Percentiles rank a stretch among this genome's conserved stretches.
These are phyloP conservation scores for Pichia sp. DNA, from an alignment of 1,139 yeast species.

Conservation along the genomic window DNA sequence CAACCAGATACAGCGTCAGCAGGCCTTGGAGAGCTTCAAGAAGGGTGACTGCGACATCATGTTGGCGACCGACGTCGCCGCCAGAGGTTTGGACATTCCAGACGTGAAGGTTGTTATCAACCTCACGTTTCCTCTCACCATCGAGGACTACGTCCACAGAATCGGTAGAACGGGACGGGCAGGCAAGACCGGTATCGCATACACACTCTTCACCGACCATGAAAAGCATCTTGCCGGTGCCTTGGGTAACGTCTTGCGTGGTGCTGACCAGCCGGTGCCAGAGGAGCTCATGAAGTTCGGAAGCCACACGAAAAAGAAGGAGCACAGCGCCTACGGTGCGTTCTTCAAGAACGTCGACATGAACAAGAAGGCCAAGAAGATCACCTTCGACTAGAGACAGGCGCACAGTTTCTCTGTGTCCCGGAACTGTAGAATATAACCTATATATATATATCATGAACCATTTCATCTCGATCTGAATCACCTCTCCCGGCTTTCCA, in stretches of 20 bases:
- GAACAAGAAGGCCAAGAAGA: conserved; percentile 84
- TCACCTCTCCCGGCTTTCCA: no score
- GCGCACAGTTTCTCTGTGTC: no score
- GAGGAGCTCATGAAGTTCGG: conserved; percentile 93
- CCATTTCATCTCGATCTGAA: no score
- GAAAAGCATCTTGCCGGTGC: conserved; percentile 97
- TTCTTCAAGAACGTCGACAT: conserved; percentile 90
- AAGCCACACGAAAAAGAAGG: conserved; percentile 95
- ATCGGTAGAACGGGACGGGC: conserved; percentile 99
- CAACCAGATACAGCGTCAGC: conserved; percentile 87
- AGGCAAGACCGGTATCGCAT: conserved; percentile 91
- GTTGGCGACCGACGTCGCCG: conserved; percentile 98
- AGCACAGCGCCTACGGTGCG: conserved; percentile 94
- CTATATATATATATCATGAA: no score
- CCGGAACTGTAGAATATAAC: no score
- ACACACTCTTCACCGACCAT: conserved; percentile 92
- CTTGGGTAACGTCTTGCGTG: conserved; percentile 81
- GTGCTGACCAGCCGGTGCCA: conserved; percentile 96
- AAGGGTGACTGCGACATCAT: conserved; percentile 69
- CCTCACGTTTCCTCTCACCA: conserved; percentile 94
- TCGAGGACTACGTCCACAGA: conserved; percentile 96
- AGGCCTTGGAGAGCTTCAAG: conserved; percentile 82
- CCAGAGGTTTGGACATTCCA: conserved; percentile 97
- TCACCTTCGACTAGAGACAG: conserved; percentile 56
- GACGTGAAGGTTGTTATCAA: conserved; percentile 94